A percentile compares a stretch with the other conserved stretches of the same genome.
Conservation (phyloP, 371 early-diverging fungal genomes). For the Chytridium lagenaria region DNA sequence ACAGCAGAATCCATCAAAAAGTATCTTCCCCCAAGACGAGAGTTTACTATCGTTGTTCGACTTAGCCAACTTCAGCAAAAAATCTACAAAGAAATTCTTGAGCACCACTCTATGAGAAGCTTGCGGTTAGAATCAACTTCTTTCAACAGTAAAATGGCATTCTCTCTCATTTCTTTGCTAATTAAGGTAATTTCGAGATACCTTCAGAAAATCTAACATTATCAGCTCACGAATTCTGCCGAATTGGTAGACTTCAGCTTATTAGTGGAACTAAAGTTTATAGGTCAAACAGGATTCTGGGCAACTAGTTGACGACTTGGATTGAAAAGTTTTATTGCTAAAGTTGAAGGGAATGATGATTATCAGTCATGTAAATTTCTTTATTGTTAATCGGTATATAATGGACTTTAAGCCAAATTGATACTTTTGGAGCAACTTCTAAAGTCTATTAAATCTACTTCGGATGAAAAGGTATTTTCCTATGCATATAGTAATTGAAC, state of each 20-base stretch:
- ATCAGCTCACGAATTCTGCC: constrained; percentile 7
- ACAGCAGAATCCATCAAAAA: constrained; percentile 62
- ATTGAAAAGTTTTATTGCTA: background rate
- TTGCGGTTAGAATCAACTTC: constrained; percentile 26
- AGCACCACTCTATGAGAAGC: constrained; percentile 39
- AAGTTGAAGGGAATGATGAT: background rate
- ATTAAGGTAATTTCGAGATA: constrained; percentile 56
- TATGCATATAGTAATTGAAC: too few species aligned
- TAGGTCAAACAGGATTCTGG: constrained; percentile 6
- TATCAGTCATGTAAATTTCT: background rate
- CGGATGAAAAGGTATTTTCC: constrained; percentile 36
- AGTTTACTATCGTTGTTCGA: constrained; percentile 59
- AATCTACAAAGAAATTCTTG: constrained; percentile 53
- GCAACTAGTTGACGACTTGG: background rate
- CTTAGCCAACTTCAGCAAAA: constrained; percentile 49
- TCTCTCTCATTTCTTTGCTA: constrained; percentile 54
- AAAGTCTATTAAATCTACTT: background rate
- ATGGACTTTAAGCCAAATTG: constrained; percentile 52
- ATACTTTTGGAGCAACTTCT: constrained; percentile 45
- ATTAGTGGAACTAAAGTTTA: background rate
- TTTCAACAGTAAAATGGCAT: constrained; percentile 40
- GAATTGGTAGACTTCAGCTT: background rate
- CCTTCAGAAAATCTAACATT: background rate
- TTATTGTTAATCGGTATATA: background rate
- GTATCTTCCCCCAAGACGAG: constrained; percentile 67